Base-by-base conservation (phyloP, 768 basidiomycete species). In the Pulveroboletus sp. region DNA sequence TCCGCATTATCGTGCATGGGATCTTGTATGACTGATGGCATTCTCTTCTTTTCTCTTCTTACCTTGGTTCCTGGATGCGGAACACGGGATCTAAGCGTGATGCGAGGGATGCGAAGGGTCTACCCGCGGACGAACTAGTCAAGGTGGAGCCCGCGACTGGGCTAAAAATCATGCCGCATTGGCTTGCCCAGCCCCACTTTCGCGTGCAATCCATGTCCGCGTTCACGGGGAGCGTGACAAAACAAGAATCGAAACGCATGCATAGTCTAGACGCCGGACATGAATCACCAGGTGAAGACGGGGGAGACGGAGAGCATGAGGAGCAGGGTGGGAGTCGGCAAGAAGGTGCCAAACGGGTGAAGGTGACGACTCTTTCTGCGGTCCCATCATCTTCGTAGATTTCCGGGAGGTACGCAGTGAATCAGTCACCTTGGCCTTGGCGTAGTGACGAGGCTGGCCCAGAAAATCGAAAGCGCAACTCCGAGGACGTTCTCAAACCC, bases 181-280 rank as follows among this genome's bases (percentile, higher is more conserved):
- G 85, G 80, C 72, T 85, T 18, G 77, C 79, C 11, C 88, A 91
- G 61, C 87, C 88, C 1, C 82, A 86, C 57, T 75, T 86, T 54
- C 64, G 64, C n/a, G 28, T 40, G 1, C 39, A 38, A 28, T 3
- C 44, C 8, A 15, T 28, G 8, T 8, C 41, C 6, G 11, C 35
- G 6, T 10, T 24, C 11, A 43, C 30, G 12, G 27, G 32, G 1
- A 27, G 10, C 8, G 9, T 4, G 44, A 10, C 15, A 10, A 51
- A 27, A 37, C 9, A 37, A 7, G 51, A 51, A 8, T 28, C 46
- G 37, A 60, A 57, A 26, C 57, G 55, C 10, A 40, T 45, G 30
- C 48, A 46, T 18, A 9, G 8, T 7, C 17, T 14, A 12, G 21
- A 39, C 2, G 11, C 5, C 0, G 36, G 37, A 3, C 47, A 14